Evolutionary conservation across 2,329 filamentous ascomycete genomes (phyloP).

Genomic region (Fusarium sp.): DNA sequence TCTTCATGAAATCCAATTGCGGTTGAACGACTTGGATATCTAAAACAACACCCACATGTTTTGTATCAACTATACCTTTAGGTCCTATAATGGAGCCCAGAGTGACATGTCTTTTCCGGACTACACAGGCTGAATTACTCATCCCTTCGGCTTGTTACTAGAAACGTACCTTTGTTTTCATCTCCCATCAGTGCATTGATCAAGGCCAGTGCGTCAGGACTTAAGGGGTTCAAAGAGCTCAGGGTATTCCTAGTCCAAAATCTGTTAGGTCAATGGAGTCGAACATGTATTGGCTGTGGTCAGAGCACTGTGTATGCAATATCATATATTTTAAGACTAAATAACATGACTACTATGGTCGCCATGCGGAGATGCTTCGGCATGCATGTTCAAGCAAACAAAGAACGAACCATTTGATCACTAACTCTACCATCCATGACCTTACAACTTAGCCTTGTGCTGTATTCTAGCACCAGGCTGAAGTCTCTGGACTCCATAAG

Average conservation of each 20-base stretch:
- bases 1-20: slow-evolving; percentile 11
- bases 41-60: slow-evolving; percentile 5
- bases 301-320: background rate
- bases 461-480: slow-evolving; percentile 66
- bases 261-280: background rate
- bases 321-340: slow-evolving; percentile 1
- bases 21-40: background rate
- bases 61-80: background rate
- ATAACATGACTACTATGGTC: background rate
- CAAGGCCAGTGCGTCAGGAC: background rate
- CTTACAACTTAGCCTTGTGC: slow-evolving; percentile 58
- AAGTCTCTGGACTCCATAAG: slow-evolving; percentile 61
- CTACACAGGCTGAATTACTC: background rate
- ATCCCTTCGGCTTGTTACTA: background rate
- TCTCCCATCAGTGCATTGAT: background rate
- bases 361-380: slow-evolving; percentile 1
- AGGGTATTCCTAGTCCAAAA: background rate
- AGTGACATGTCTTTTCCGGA: background rate
- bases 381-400: background rate
- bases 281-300: background rate
- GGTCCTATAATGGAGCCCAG: background rate
- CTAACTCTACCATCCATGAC: slow-evolving; percentile 25
- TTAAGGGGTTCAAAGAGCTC: background rate
- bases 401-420: slow-evolving; percentile 4
- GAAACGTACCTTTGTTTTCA: background rate